A percentile compares a stretch with the other conserved stretches of the same genome.
Conservation (phyloP, 768 basidiomycete genomes). For the Hydnum rufescens region DNA sequence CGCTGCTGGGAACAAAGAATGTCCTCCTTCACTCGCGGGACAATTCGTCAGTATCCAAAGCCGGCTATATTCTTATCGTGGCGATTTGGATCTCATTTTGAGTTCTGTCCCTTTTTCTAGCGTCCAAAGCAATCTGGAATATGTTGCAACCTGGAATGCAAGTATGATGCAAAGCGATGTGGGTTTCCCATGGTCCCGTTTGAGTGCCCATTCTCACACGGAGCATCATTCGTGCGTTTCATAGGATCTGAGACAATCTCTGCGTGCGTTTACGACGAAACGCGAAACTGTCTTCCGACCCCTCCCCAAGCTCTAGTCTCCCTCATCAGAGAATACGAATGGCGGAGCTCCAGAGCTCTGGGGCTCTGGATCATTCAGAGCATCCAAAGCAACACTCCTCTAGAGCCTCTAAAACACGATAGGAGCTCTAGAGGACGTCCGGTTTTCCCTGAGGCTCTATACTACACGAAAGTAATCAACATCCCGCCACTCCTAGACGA, state of each 20-base stretch:
- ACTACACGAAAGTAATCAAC: too few relatives aligned
- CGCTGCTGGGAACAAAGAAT: constrained; percentile 56
- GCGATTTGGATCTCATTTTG: neutral
- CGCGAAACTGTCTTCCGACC: constrained; percentile 11
- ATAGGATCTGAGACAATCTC: constrained; percentile 14
- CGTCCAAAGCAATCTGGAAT: constrained; percentile 31
- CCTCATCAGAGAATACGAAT: too few relatives aligned
- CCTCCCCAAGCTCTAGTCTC: constrained; percentile 13
- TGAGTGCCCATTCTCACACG: neutral
- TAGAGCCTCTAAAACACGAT: too few relatives aligned
- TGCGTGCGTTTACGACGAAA: constrained; percentile 12
- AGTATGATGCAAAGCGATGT: constrained; percentile 31
- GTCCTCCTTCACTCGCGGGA: constrained; percentile 61
- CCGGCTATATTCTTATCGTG: constrained; percentile 14
- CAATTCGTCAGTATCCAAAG: constrained; percentile 23
- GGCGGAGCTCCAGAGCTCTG: too few relatives aligned
- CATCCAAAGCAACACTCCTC: too few relatives aligned
- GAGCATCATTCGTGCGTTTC: too few relatives aligned
- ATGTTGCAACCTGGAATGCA: constrained; percentile 38
- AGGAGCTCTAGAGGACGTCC: too few relatives aligned
- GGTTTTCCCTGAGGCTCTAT: too few relatives aligned
- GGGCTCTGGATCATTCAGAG: too few relatives aligned
- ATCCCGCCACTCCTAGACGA: too few relatives aligned
- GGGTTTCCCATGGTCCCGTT: constrained; percentile 9
- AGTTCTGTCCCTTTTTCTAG: constrained; percentile 12